Evolutionary conservation across 345 rosid species (phyloP).

Genomic region (Gossypium thurberi): DNA sequence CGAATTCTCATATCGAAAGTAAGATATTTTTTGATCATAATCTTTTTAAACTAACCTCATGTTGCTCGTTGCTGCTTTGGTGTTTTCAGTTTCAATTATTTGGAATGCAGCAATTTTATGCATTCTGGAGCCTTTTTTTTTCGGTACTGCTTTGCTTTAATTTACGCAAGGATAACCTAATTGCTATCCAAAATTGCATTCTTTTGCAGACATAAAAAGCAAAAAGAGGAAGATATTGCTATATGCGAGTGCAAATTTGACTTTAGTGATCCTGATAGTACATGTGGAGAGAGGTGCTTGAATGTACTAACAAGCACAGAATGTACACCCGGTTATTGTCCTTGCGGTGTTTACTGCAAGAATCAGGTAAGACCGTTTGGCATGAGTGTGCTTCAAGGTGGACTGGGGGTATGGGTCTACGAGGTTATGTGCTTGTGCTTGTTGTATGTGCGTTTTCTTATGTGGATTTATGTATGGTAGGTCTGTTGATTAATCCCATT

Average conservation of each 20-base stretch:
- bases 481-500: not conserved
- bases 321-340: constrained; percentile 81
- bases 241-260: constrained; percentile 73
- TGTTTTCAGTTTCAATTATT: not conserved
- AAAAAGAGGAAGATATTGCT: constrained; percentile 91
- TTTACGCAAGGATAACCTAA: not conserved
- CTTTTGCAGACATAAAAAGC: constrained; percentile 69
- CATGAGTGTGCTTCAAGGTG: not conserved
- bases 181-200: not conserved
- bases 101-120: not conserved
- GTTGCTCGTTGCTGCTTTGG: not conserved
- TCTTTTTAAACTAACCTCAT: not conserved
- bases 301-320: constrained; percentile 85
- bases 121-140: not conserved
- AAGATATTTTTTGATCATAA: constrained; percentile 8
- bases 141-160: not conserved
- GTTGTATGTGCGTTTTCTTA: not conserved
- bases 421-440: not conserved
- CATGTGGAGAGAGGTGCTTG: constrained; percentile 84
- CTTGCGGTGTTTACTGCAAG: constrained; percentile 63
- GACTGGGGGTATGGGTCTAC: not conserved
- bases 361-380: constrained; percentile 53
- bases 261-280: constrained; percentile 60
- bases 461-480: not conserved
- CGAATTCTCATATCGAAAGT: constrained; percentile 70